phyloP scores from a whole-genome alignment of 176 grass and related monocot genomes.

The Typha latifolia region DNA sequence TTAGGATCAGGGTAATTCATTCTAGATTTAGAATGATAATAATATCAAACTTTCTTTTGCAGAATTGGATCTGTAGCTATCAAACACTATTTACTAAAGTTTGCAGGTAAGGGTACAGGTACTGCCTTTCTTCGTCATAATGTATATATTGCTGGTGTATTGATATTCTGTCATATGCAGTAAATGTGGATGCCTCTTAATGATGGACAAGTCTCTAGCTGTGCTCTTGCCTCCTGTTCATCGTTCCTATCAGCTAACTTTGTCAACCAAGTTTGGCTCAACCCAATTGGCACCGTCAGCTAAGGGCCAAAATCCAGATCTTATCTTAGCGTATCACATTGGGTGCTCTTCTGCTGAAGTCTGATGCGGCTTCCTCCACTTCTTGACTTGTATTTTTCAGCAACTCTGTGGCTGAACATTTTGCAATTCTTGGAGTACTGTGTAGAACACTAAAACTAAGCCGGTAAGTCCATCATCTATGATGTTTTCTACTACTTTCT shows the following conservation, averaged over 20 bases:
- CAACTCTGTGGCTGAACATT: background rate
- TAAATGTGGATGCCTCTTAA: slow-evolving; percentile 57
- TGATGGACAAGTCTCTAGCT: slow-evolving; percentile 82
- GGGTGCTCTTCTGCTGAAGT: slow-evolving; percentile 62
- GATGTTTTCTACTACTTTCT: background rate
- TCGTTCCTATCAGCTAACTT: slow-evolving; percentile 44
- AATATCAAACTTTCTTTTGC: slow-evolving; percentile 22
- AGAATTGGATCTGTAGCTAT: slow-evolving; percentile 81
- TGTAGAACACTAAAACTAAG: background rate
- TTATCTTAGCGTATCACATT: slow-evolving; percentile 73
- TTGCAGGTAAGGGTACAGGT: slow-evolving; percentile 50
- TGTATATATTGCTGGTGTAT: slow-evolving; percentile 12
- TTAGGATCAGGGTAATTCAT: background rate
- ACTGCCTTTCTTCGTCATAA: slow-evolving; percentile 9
- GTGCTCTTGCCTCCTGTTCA: slow-evolving; percentile 80
- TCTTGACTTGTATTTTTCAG: background rate
- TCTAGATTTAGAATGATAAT: slow-evolving; percentile 15
- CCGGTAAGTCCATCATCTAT: background rate
- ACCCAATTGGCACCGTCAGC: slow-evolving; percentile 5
- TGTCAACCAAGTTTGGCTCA: slow-evolving; percentile 16
- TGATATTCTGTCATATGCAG: slow-evolving; percentile 39
- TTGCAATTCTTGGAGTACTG: background rate
- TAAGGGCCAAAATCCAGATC: slow-evolving; percentile 41
- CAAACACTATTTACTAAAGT: slow-evolving; percentile 68
- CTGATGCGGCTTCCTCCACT: slow-evolving; percentile 22